phyloP scores from a whole-genome alignment of 345 rosid genomes.

The Microcos paniculata region DNA sequence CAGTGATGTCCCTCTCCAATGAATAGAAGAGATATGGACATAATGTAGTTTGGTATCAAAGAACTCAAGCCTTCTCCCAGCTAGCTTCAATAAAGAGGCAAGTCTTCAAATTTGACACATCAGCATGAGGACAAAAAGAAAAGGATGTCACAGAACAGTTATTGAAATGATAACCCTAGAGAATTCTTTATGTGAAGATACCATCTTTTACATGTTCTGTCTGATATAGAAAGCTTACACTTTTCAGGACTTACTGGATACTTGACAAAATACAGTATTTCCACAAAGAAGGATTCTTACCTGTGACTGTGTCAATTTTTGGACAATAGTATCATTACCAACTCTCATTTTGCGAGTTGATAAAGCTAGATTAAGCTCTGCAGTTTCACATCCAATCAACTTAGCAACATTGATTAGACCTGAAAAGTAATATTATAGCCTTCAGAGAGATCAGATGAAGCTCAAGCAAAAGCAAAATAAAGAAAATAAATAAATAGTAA shows the following conservation, averaged over 20 bases:
- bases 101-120: not conserved
- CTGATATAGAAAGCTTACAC: not conserved
- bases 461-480: conserved; percentile 5
- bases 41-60: not conserved
- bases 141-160: not conserved
- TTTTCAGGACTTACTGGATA: not conserved
- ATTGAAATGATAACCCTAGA: not conserved
- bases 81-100: not conserved
- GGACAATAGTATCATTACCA: conserved; percentile 86
- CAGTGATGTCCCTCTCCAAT: conserved; percentile 5
- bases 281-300: conserved; percentile 36
- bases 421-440: conserved; percentile 30
- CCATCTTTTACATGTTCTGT: not conserved
- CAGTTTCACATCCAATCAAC: conserved; percentile 74
- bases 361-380: conserved; percentile 67
- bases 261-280: conserved; percentile 11
- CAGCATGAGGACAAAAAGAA: not conserved
- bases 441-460: conserved; percentile 1
- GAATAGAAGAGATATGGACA: not conserved
- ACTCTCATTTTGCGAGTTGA: conserved; percentile 95
- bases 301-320: conserved; percentile 85
- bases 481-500: not conserved
- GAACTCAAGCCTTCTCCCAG: conserved; percentile 5
- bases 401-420: conserved; percentile 74
- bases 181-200: conserved; percentile 4